Evolutionary conservation across 805 yeast species (phyloP).

Genomic region (Yarrowia alimentaria): DNA sequence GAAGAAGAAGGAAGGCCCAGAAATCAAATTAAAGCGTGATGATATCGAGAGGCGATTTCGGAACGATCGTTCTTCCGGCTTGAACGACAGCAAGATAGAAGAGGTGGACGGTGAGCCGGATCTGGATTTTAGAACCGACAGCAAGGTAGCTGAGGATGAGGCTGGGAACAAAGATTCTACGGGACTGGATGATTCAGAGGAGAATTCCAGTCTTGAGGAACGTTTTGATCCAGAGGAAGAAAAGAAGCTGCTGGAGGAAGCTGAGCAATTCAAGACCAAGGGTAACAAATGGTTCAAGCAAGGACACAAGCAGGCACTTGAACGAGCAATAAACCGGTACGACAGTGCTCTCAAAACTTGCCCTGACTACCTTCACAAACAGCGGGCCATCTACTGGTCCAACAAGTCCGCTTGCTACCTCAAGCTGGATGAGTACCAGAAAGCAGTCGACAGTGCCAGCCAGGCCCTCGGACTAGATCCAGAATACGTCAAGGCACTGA

Average conservation of each 20-base stretch:
- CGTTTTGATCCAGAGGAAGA: constrained; percentile 32
- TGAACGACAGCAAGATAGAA: neutral
- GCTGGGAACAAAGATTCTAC: neutral
- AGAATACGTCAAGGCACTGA: constrained; percentile 64
- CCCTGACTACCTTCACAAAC: constrained; percentile 29
- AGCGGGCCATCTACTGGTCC: constrained; percentile 32
- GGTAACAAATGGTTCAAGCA: constrained; percentile 35
- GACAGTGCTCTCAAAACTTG: constrained; percentile 30
- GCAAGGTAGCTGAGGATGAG: too few relatives aligned
- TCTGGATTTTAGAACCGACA: neutral
- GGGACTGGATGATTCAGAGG: neutral
- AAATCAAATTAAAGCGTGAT: neutral
- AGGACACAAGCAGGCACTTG: constrained; percentile 5
- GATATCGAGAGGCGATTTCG: constrained; percentile 12
- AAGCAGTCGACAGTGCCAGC: constrained; percentile 63
- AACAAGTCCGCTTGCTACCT: constrained; percentile 36
- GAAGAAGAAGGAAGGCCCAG: neutral
- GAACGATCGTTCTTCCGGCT: neutral
- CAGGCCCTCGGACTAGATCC: constrained; percentile 60
- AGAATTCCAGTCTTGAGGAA: neutral
- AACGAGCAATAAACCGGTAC: constrained; percentile 30
- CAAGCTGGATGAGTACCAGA: constrained; percentile 33
- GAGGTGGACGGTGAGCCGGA: neutral
- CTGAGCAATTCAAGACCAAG: constrained; percentile 46
- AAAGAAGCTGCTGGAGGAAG: constrained; percentile 31